Percentiles rank a stretch among this genome's conserved stretches.
Conservation (phyloP, 139 green algal genomes). For the Gonium pectorale region DNA sequence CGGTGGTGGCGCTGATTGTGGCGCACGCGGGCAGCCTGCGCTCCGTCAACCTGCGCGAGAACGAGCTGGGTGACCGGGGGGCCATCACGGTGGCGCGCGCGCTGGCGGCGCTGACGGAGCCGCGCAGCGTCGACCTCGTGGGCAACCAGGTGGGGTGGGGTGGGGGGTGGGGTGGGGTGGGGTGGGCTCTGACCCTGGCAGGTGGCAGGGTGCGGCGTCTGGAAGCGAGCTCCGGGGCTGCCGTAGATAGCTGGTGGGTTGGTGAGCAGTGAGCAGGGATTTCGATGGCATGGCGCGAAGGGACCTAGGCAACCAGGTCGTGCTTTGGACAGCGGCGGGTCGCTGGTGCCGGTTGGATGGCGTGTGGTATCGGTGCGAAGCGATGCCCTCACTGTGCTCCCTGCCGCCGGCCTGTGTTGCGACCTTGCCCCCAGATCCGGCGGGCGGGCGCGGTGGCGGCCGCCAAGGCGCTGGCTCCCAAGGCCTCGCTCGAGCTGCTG, state of each 20-base stretch:
- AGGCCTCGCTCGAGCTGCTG: constrained; percentile 68
- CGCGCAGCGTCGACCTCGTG: constrained; percentile 67
- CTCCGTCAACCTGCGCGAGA: constrained; percentile 86
- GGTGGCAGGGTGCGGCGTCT: too few relatives aligned
- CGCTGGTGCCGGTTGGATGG: too few relatives aligned
- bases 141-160: constrained; percentile 72
- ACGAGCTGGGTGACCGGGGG: constrained; percentile 89
- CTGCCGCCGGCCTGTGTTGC: too few relatives aligned
- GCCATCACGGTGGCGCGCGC: constrained; percentile 65
- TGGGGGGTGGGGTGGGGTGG: background rate
- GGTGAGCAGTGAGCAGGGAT: too few relatives aligned
- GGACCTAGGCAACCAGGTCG: too few relatives aligned
- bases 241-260: too few relatives aligned
- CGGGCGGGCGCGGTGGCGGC: constrained; percentile 74
- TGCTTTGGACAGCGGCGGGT: too few relatives aligned
- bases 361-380: too few relatives aligned
- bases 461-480: constrained; percentile 57
- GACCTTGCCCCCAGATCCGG: constrained; percentile 59
- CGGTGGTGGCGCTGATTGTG: constrained; percentile 68
- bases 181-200: too few relatives aligned
- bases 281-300: background rate
- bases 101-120: constrained; percentile 39
- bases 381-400: too few relatives aligned
- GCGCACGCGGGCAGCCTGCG: constrained; percentile 61
- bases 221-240: too few relatives aligned